Evolutionary conservation across 805 yeast genomes (phyloP), one percentile per base, ranked within the genome.

Genomic region (Wickerhamiella domercqiae): DNA sequence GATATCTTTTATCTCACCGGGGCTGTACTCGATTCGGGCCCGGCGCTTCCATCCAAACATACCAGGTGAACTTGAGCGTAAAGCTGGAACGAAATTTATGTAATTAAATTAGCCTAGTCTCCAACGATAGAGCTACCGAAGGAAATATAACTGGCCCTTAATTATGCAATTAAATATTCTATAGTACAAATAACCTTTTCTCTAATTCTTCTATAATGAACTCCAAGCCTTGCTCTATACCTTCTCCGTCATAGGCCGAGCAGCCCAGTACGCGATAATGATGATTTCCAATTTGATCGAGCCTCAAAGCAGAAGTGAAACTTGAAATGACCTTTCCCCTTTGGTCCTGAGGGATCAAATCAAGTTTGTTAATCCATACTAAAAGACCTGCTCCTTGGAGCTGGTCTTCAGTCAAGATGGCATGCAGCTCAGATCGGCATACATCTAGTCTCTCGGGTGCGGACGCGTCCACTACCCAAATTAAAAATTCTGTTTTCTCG

Each of bases 401-500:
- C 33, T 77, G 64, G 44, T 80, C 87, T 49, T 78, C 86, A 22
- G 56, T 54, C 11, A 82, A 55, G 3, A 80, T 70, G 34, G 67
- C 70, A 24, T 64, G 66, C 34, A 86, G 64, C 56, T 84, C 95
- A 1, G 43, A 41, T 37, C 70, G 66, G 45, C 78, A 77, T 57
- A 80, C 93, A 6, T 58, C 51, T 19, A 82, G 58, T 36, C 95
- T 59, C 34, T 71, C 73, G 20, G 70, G 52, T 16, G 77, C 70
- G 11, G 58, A 55, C 2, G 73, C 67, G 56, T 87, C 96, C 4
- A 87, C 67, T 16, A 86, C 94, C 95, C 95, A 86, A 9, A 86
- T 57, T 14, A 86, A 61, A 4, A 73, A 71, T 48, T 86, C 86
- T 0, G 79, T 73, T 48, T 71, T 73, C 46, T 84, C 95, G 51